phyloP scores from a whole-genome alignment of 805 yeast species.

The Yarrowia phangngaensis region DNA sequence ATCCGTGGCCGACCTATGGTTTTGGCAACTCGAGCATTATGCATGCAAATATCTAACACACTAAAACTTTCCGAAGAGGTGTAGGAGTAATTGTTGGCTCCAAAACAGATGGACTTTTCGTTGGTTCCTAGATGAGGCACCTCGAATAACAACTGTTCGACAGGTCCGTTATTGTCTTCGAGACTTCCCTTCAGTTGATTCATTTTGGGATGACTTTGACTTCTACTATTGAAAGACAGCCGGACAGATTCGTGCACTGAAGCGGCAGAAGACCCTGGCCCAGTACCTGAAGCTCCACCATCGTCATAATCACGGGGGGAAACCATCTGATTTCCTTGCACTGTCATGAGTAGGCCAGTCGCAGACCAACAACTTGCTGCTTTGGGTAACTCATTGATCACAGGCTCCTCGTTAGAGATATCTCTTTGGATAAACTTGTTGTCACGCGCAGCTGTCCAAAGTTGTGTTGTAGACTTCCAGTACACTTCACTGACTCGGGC shows the following conservation, averaged over 20 bases:
- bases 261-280: constrained; percentile 1
- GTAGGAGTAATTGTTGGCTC: constrained; percentile 5
- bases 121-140: constrained; percentile 20
- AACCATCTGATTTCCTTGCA: constrained; percentile 42
- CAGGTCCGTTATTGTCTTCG: constrained; percentile 15
- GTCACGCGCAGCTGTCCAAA: constrained; percentile 53
- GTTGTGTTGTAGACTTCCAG: constrained; percentile 41
- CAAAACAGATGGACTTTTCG: constrained; percentile 3
- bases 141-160: constrained; percentile 10
- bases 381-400: constrained; percentile 50
- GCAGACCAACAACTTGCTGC: constrained; percentile 60
- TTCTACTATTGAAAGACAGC: constrained; percentile 2
- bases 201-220: constrained; percentile 12
- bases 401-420: constrained; percentile 43
- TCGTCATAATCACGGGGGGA: background rate
- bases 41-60: constrained; percentile 16
- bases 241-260: constrained; percentile 27
- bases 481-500: constrained; percentile 14
- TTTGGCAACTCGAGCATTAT: constrained; percentile 29
- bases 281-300: background rate
- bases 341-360: constrained; percentile 50
- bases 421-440: constrained; percentile 49
- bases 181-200: background rate
- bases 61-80: background rate
- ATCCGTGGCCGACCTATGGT: constrained; percentile 52